Evolutionary conservation across 257 asterid genomes (phyloP).

Genomic region (Mitragyna speciosa): DNA sequence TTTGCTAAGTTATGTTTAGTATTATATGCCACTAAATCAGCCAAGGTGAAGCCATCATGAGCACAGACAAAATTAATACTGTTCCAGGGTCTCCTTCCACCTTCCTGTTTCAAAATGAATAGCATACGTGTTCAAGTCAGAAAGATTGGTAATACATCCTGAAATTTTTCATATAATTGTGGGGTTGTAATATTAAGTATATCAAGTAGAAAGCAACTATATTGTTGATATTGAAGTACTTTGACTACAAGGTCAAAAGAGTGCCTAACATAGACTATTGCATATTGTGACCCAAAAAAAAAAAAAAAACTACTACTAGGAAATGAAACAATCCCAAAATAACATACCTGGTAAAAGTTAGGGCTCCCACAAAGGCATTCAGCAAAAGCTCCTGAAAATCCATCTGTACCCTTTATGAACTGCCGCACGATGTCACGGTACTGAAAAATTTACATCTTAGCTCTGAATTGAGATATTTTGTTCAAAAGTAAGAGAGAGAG

Average conservation of each 20-base stretch:
- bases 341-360: constrained; percentile 77
- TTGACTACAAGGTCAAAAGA: background rate
- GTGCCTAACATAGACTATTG: background rate
- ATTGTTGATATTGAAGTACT: no score
- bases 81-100: constrained; percentile 98
- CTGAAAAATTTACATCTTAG: constrained; percentile 39
- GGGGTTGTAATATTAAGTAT: background rate
- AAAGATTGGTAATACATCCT: background rate
- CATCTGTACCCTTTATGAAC: constrained; percentile 96
- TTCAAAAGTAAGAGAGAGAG: constrained; percentile 4
- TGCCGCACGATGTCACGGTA: constrained; percentile 89
- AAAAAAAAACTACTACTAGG: constrained; percentile 6
- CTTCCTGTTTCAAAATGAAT: constrained; percentile 60
- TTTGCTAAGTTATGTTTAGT: constrained; percentile 83
- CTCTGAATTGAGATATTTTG: background rate
- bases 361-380: constrained; percentile 99
- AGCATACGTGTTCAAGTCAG: no score
- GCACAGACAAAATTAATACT: constrained; percentile 88
- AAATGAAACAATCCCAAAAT: constrained; percentile 6
- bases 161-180: background rate
- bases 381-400: constrained; percentile 95
- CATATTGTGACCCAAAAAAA: constrained; percentile 1
- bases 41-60: constrained; percentile 97
- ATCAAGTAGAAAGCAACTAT: background rate
- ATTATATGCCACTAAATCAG: constrained; percentile 92